These are phyloP conservation scores for Austroboletus sp. DNA, from an alignment of 1,284 basidiomycete species.

Conservation along the genomic window DNA sequence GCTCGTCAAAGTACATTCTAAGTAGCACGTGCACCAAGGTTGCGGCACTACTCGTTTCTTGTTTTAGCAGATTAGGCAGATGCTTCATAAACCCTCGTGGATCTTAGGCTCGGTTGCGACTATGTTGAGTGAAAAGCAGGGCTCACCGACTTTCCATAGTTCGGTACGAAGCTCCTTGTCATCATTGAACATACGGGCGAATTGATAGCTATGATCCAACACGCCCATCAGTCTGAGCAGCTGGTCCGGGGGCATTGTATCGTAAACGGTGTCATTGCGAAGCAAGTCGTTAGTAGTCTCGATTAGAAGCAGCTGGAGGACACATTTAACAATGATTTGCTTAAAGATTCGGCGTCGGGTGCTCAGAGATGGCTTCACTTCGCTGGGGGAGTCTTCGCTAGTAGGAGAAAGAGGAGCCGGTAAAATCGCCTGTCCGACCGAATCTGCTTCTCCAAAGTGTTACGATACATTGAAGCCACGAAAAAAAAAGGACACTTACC, in stretches of 20 bases:
- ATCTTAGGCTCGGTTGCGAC: conserved; percentile 2
- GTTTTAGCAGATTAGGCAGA: conserved; percentile 93
- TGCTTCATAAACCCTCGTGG: conserved; percentile 96
- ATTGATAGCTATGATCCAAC: conserved; percentile 94
- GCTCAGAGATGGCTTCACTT: conserved; percentile 47
- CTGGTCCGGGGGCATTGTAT: conserved; percentile 89
- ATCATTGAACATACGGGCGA: conserved; percentile 95
- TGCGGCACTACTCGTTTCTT: conserved; percentile 94
- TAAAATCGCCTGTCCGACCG: conserved; percentile 63
- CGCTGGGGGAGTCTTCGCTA: conserved; percentile 45
- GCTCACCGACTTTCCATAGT: conserved; percentile 97
- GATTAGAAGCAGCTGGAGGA: conserved; percentile 91
- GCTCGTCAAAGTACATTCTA: conserved; percentile 90
- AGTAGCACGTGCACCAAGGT: conserved; percentile 90
- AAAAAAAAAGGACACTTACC: conserved; percentile 34
- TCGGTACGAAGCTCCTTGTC: conserved; percentile 95
- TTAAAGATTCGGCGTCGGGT: conserved; percentile 91
- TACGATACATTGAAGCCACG: conserved; percentile 2
- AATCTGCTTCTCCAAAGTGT: conserved; percentile 34
- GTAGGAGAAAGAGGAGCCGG: conserved; percentile 72
- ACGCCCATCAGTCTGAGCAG: conserved; percentile 89
- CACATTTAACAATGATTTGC: conserved; percentile 99
- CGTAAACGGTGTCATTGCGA: conserved; percentile 87
- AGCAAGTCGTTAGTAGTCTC: conserved; percentile 96
- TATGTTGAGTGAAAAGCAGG: conserved; percentile 1